Conservation (phyloP, 2,329 filamentous ascomycete species). For the Xylaria sp. region DNA sequence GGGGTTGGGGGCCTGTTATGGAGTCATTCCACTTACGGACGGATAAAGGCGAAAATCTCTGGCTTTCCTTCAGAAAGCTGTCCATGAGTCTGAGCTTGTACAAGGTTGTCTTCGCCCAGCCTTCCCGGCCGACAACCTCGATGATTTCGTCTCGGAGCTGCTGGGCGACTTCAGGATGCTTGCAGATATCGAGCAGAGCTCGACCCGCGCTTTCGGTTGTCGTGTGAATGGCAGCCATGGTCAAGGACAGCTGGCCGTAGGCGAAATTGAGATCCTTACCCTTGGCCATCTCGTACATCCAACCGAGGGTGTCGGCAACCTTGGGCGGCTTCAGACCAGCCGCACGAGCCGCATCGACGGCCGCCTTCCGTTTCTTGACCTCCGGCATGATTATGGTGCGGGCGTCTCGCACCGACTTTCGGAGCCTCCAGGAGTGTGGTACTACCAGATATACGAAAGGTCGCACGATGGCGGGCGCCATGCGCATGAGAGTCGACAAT, state of each 20-base stretch:
- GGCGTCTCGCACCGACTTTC: slow-evolving; percentile 52
- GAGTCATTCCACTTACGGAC: slow-evolving; percentile 41
- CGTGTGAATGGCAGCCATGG: slow-evolving; percentile 56
- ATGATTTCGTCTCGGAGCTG: slow-evolving; percentile 58
- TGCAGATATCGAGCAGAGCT: slow-evolving; percentile 57
- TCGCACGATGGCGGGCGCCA: slow-evolving; percentile 54
- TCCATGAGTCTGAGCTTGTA: slow-evolving; percentile 53
- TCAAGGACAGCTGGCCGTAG: slow-evolving; percentile 51
- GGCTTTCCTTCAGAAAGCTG: slow-evolving; percentile 55
- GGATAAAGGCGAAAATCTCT: slow-evolving; percentile 47
- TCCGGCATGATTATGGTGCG: slow-evolving; percentile 51
- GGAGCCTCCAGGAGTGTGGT: slow-evolving; percentile 53
- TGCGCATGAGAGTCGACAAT: slow-evolving; percentile 52
- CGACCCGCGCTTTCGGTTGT: slow-evolving; percentile 52
- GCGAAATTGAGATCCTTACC: slow-evolving; percentile 49
- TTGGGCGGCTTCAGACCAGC: slow-evolving; percentile 48
- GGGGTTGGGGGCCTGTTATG: too few relatives aligned
- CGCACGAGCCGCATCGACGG: slow-evolving; percentile 42
- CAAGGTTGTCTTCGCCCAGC: slow-evolving; percentile 50
- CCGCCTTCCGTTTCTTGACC: slow-evolving; percentile 45
- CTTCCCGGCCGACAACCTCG: slow-evolving; percentile 46
- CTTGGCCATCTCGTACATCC: slow-evolving; percentile 54
- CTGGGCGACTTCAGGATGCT: slow-evolving; percentile 56
- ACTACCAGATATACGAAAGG: slow-evolving; percentile 58
- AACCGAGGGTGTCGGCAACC: slow-evolving; percentile 55